These are phyloP conservation scores for Drosera capensis DNA, from an alignment of 148 eudicot genomes.

Conservation along the genomic window DNA sequence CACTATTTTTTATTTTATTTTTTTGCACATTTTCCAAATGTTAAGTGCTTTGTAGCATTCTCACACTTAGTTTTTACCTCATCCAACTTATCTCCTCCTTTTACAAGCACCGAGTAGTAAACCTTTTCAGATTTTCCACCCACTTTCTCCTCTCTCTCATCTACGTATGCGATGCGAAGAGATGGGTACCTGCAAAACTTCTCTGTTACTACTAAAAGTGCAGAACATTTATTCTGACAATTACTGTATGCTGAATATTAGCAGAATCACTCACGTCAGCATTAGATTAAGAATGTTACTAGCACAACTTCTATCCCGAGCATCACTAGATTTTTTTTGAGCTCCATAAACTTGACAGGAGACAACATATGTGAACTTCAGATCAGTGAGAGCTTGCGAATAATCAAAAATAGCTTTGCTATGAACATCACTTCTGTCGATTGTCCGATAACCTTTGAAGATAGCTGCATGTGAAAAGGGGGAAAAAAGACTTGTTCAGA, in stretches of 20 bases:
- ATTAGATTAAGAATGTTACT: conserved; percentile 73
- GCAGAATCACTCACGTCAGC: conserved; percentile 43
- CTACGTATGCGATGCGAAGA: conserved; percentile 89
- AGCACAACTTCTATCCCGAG: conserved; percentile 61
- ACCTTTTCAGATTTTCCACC: conserved; percentile 48
- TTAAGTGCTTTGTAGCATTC: no score
- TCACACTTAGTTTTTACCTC: conserved; percentile 64
- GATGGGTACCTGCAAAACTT: conserved; percentile 68
- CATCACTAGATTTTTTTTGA: conserved; percentile 67
- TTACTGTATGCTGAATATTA: neutral
- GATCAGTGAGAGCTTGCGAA: conserved; percentile 76
- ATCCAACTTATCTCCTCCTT: conserved; percentile 84
- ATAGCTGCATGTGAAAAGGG: conserved; percentile 39
- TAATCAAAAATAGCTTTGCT: conserved; percentile 31
- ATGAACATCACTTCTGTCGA: conserved; percentile 30
- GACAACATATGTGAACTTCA: conserved; percentile 94
- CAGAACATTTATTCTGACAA: neutral
- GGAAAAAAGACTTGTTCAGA: neutral
- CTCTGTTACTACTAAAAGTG: conserved; percentile 1
- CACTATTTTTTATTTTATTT: no score
- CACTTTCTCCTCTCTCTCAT: conserved; percentile 69
- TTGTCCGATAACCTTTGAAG: conserved; percentile 69
- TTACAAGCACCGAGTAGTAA: conserved; percentile 92
- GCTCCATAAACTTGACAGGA: conserved; percentile 94
- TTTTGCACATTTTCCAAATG: no score